A percentile compares a stretch with the other conserved stretches of the same genome.
phyloP scores from a whole-genome alignment of 352 stramenopile species.

The Phytopythium helicoides region DNA sequence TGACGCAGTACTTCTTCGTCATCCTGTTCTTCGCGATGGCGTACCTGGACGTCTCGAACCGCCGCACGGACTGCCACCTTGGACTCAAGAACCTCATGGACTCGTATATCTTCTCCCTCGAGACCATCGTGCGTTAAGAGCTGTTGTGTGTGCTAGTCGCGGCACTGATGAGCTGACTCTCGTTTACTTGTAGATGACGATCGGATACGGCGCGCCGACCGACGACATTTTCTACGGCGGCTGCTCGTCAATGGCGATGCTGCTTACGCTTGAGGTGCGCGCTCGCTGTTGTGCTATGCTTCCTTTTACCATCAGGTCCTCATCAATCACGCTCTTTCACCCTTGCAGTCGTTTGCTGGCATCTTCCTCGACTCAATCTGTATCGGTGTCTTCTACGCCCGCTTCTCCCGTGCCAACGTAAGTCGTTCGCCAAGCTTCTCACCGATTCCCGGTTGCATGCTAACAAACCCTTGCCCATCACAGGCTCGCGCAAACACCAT shows the following conservation, averaged over 20 bases:
- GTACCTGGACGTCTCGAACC: conserved; percentile 69
- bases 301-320: background rate
- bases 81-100: conserved; percentile 74
- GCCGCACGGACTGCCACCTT: conserved; percentile 65
- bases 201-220: conserved; percentile 82
- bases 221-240: conserved; percentile 89
- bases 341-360: conserved; percentile 68
- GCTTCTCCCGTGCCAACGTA: conserved; percentile 78
- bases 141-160: too few species aligned
- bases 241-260: conserved; percentile 72
- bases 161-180: too few species aligned
- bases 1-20: conserved; percentile 78
- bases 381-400: conserved; percentile 86
- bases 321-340: background rate
- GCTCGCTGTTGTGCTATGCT: background rate
- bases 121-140: conserved; percentile 68
- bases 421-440: conserved; percentile 6
- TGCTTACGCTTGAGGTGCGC: conserved; percentile 72
- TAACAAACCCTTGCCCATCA: background rate
- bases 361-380: conserved; percentile 88
- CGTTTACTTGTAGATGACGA: conserved; percentile 71
- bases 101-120: conserved; percentile 85
- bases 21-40: conserved; percentile 80
- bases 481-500: conserved; percentile 85
- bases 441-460: background rate